Evolutionary conservation across 345 rosid genomes (phyloP), one percentile per base, ranked within the genome.

Genomic region (Citrus mangshanensis): DNA sequence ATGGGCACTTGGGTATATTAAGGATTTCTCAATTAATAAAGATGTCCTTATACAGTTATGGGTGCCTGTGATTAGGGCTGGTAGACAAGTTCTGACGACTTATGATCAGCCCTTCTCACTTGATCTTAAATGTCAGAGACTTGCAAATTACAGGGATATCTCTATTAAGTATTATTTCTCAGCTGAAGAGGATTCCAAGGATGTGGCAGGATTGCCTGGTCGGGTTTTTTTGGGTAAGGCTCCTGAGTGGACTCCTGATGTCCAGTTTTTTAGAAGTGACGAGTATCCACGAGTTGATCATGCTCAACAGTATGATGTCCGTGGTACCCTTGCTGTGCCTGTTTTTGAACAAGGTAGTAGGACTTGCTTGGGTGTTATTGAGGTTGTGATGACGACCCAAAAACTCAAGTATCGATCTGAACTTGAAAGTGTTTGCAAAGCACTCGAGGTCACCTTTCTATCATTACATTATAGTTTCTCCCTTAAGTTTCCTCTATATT

Each of bases 201-300:
- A 89, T 28, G 24, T 77, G 54, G 78, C 82, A 74, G 99, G 99
- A 69, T 63, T 93, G 83, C 98, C 99, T 49, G 91, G 97, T 35
- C 88, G 98, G 40, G 99, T 95, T 69, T 93, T 88, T 89, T 78
- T 93, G 84, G 88, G 87, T 71, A 90, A 91, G 86, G 87, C 91
- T 77, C 98, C 98, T 46, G 99, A 95, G 85, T 95, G 98, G 97
- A 93, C 96, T 64, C 99, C 98, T 35, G 98, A 95, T 88, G 98
- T 92, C 78, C 87, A 93, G 42, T 95, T 92, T 83, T 93, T 93
- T 76, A 88, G 80, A 85, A 91, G 93, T 18, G 98, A 95, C 14
- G 99, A 95, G 79, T 95, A 93, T 84, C 89, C 83, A 1, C 86
- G 98, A 73, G 87, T 93, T n/a, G 79, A 66, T 68, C 88, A 95